Evolutionary conservation across 176 grass and related monocot species (phyloP), one percentile per base, ranked within the genome.

Genomic region (Lolium perenne): DNA sequence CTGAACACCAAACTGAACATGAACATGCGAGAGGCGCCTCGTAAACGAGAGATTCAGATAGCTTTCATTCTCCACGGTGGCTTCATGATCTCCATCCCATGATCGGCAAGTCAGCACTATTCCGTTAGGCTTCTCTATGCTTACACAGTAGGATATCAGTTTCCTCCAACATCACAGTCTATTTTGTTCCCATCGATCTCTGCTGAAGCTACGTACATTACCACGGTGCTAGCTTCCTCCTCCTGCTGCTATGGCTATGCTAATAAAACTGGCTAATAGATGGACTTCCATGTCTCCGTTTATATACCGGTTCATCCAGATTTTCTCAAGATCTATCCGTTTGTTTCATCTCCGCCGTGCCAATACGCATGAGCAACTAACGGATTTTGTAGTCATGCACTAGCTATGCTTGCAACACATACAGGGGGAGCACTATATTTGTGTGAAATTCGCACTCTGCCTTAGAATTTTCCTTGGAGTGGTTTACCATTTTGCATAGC

Each of bases 121-220:
- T 1, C 0, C 0, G 0, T 5, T 1, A 0, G 0, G 25, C 3
- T 0, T 65, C 0, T 1, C 12, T 0, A 0, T 1, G 0, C 0
- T 0, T 43, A 59, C 2, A 60, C 6, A 18, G 38, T 25, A 46
- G 1, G 57, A 7, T 29, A 63, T 80, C 58, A 47, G 56, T 48
- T 61, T 25, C 13, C 57, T 63, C 56, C 21, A 63, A 48, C 21
- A 63, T 80, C 7, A 18, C 0, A 29, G 1, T 3, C 4, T 61
- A 63, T 47, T 48, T 18, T 48, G 8, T 17, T 80, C 10, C 10
- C 20, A 58, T 58, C 17, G 41, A 57, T 57, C 51, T 56, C 16
- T 77, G 55, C 74, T 56, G 25, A 76, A 35, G 14, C 8, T 20
- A 13, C n/a, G n/a, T n/a, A n/a, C 20, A n/a, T 76, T 54, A 35